Base-by-base conservation (phyloP, 192 early-diverging fungal species). In the Coemansia sp. region DNA sequence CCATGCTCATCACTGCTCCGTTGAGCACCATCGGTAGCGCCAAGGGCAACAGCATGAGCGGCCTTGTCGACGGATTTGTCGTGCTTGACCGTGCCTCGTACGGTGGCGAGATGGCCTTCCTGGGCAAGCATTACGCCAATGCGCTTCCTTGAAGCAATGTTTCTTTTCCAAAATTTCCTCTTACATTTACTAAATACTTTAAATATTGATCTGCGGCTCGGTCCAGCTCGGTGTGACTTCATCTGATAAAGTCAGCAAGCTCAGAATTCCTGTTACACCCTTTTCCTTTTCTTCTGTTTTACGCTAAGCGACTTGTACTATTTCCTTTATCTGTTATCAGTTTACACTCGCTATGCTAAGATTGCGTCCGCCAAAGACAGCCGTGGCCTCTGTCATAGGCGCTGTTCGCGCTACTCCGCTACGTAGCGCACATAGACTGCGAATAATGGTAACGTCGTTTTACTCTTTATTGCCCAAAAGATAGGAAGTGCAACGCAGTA, bases 41-140 rank as follows among this genome's bases (percentile, higher is more conserved):
- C 10, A 56, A 57, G n/a, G 74, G 68, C 34, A 77, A 71, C 57
- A 68, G 68, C 65, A 40, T 77, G 57, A 36, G 57, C 49, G 68
- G 74, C 47, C 61, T 71, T 1, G 60, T 77, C 26, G 65, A 77
- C 14, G 68, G 68, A 48, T 66, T 77, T 65, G 71, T 77, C 53
- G 69, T 71, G 9, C 58, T 76, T 0, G 53, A 76, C 52, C 74
- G 74, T 21, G 65, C 64, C 17, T 50, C 36, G 22, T 71, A 68
- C 22, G 61, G 64, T 20, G 68, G 74, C 40, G 68, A 76, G 60
- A 70, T 76, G 74, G 61, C 74, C 11, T 76, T 76, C 65, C 42
- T 76, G 20, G 74, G 51, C 68, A 71, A 70, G 57, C 74, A 47
- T 58, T 76, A 71, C 26, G 60, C 68, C 5, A 61, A 76, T 21